A percentile compares a stretch with the other conserved stretches of the same genome.
Evolutionary conservation across 305 asterid species (phyloP).

Genomic region (Solanum hybrid): DNA sequence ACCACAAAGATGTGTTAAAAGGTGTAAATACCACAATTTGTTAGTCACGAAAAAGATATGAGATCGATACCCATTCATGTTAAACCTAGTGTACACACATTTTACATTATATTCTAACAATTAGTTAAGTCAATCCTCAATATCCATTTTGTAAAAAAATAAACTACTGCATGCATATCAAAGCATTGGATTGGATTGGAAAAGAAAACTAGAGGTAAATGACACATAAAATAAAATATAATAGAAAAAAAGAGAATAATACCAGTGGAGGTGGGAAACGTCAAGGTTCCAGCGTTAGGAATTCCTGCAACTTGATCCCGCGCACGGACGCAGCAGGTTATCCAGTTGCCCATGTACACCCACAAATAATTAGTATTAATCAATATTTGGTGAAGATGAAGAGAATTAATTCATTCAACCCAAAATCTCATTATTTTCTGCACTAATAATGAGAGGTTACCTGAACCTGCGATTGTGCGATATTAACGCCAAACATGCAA

Average conservation of each 20-base stretch:
- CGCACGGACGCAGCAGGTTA: not conserved
- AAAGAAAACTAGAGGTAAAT: not conserved
- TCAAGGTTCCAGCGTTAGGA: not conserved
- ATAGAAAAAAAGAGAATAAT: not conserved
- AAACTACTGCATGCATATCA: not conserved
- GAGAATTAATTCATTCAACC: not conserved
- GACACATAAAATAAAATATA: not conserved
- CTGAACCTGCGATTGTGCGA: not conserved
- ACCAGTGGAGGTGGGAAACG: slow-evolving; percentile 1
- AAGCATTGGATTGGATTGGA: not conserved
- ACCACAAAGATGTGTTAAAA: not conserved
- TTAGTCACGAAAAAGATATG: not conserved
- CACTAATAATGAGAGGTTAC: not conserved
- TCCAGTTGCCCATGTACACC: not conserved
- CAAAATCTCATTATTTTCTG: not conserved
- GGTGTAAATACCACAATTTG: not conserved
- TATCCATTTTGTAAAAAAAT: too few species aligned
- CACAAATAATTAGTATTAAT: not conserved
- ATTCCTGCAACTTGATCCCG: not conserved
- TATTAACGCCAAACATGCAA: not conserved
- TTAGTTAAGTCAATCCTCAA: not conserved
- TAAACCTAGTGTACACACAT: not conserved
- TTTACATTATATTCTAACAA: not conserved
- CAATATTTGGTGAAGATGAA: not conserved
- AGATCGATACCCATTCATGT: not conserved